These are phyloP conservation scores for Cerrena zonata DNA, from an alignment of 1,284 basidiomycete genomes.

Conservation along the genomic window DNA sequence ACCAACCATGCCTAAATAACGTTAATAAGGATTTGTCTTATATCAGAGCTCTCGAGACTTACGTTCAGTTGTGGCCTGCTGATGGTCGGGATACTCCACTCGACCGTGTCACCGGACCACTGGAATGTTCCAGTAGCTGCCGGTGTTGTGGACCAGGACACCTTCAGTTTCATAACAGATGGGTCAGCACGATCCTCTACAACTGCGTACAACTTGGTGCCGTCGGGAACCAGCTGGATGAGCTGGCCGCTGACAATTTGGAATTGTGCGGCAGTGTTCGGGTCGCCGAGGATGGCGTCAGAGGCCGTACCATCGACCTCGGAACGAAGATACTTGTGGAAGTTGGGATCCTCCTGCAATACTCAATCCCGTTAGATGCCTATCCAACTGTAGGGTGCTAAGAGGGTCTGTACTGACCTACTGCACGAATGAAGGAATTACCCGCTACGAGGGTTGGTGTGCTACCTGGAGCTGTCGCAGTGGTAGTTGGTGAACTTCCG, in stretches of 20 bases:
- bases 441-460: slow-evolving; percentile 44
- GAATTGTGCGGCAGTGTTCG: slow-evolving; percentile 48
- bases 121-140: slow-evolving; percentile 48
- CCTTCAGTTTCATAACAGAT: slow-evolving; percentile 42
- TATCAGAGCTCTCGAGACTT: slow-evolving; percentile 23
- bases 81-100: slow-evolving; percentile 47
- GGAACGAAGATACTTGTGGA: slow-evolving; percentile 60
- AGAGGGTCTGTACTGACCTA: slow-evolving; percentile 37
- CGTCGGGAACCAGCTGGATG: slow-evolving; percentile 39
- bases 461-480: slow-evolving; percentile 33
- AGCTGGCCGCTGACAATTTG: slow-evolving; percentile 50
- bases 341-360: slow-evolving; percentile 54
- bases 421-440: slow-evolving; percentile 57
- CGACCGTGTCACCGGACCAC: slow-evolving; percentile 49
- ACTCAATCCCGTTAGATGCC: not conserved
- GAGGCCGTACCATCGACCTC: slow-evolving; percentile 38
- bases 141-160: slow-evolving; percentile 44
- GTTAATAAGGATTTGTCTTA: not conserved
- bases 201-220: slow-evolving; percentile 40
- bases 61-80: slow-evolving; percentile 46
- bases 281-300: slow-evolving; percentile 47
- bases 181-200: slow-evolving; percentile 45
- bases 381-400: not conserved
- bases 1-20: slow-evolving; percentile 45
- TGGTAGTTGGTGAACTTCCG: slow-evolving; percentile 22